Evolutionary conservation across 179 eudicot species (phyloP), one percentile per base, ranked within the genome.

Genomic region (Beta macrorhiza): DNA sequence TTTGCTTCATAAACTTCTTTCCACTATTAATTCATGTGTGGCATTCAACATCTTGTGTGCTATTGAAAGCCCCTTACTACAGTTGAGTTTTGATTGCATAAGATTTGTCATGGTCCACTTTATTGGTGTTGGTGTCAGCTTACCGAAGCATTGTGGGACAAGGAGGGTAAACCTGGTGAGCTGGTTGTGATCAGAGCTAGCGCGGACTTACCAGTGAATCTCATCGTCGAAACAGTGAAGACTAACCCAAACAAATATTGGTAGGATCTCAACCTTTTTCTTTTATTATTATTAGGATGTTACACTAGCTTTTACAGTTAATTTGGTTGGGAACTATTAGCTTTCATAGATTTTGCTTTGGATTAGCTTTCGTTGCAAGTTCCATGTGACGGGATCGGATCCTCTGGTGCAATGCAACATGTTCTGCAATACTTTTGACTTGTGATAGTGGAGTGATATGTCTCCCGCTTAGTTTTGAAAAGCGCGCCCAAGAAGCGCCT

Each of bases 51-150:
- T 52, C 56, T 29, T 52, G 56, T 52, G 13, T 52, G 13, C 56
- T 52, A 52, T 52, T 52, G 9, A 7, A 52, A 52, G 13, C 13
- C 13, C 13, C 9, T 52, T 52, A 52, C 9, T 52, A 52, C 56
- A 7, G 56, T 52, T 7, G 13, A 7, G 9, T 52, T 52, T 13
- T 52, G 13, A 7, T 52, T 52, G 12, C 56, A 52, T 7, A 9
- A 52, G 0, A 20, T 59, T 59, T 19, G 20, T 47, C 55, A 45
- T 71, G 74, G 56, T 16, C 7, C 3, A 7, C 20, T 71, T 20
- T 57, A 61, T 52, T 73, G 76, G 37, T 22, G n/a, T 73, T 73
- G 76, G 37, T 52, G 32, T 52, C 76, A 73, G 76, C 76, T 73
- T 11, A 73, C 61, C 20, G 76, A 73, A 73, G 56, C 25, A 14